Evolutionary conservation across 352 stramenopile genomes (phyloP), one percentile per base, ranked within the genome.

Genomic region (Globisporangium cylindrosporum): DNA sequence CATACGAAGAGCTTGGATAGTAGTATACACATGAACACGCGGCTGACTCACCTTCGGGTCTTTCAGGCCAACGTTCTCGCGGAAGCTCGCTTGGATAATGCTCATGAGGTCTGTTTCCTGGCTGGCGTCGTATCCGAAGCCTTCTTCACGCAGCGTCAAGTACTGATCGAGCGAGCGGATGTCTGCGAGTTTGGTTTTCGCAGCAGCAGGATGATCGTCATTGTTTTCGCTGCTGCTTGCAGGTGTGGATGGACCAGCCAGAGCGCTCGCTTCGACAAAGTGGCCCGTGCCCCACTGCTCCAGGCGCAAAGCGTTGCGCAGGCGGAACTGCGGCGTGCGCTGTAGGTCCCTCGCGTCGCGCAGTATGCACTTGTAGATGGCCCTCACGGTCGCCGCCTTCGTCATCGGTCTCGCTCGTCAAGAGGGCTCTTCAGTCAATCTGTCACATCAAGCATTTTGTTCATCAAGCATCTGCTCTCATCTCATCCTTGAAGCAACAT

Each of bases 311-410:
- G 80, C 62, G 2, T 80, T 78, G 32, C 86, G 86, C 20, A 92
- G 58, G 5, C 76, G 78, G 64, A 90, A 92, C 67, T 91, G 76
- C 59, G 84, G 84, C 46, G 70, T 86, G 56, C 73, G 65, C 67
- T 85, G 71, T 43, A 94, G 75, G 55, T 85, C 77, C 10, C 59
- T 67, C 18, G 79, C 80, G 62, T 94, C 84, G 24, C 74, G 75
- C 64, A 94, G 78, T 61, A 94, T 70, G 70, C 79, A 89, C 32
- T 82, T 79, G 73, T 92, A 94, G 64, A 92, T 86, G 32, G 81
- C 76, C 20, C 72, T 73, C 55, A 88, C 62, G 3, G 76, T 82
- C 53, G 79, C 60, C 2, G 76, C 41, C 53, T 77, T 79, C 32
- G 75, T 43, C 80, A 87, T 22, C 15, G 4, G 10, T 46, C 38